Base-by-base conservation (phyloP, 805 yeast genomes). In the Lipomyces mesembrius region DNA sequence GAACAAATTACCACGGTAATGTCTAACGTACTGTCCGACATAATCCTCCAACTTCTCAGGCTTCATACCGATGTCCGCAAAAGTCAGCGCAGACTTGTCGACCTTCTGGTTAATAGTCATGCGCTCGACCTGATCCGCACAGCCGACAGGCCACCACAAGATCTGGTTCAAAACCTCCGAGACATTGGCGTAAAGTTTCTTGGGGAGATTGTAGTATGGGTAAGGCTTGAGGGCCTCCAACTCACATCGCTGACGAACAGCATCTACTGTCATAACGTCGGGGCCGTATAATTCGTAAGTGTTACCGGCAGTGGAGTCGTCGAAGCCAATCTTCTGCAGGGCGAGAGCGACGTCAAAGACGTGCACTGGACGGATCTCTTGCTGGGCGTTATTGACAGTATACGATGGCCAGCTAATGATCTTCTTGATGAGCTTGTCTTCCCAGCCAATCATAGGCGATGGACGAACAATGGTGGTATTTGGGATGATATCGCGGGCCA, bases 381-480 rank as follows among this genome's bases (percentile, higher is more conserved):
- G 89, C 70, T 85, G 83, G 77, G 86, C 84, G 75, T 84, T 83
- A 77, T 89, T 85, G 60, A 90, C 87, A 63, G 90, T 85, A 80
- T 88, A 85, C 78, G 88, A 84, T 73, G 84, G 82, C 74, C 83
- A 77, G 78, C 86, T 66, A 14, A 85, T 90, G 78, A 85, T 71
- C 75, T 83, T 83, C 79, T 86, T 87, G 73, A 91, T 81, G 75
- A 91, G 85, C 68, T 84, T 81, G 77, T 89, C 92, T 76, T 88
- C 89, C 74, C 88, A 82, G 39, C 95, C 95, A 75, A 80, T 91
- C 85, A 90, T 83, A 60, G 90, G 91, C 29, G 89, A 87, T 6
- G 97, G 97, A 78, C 97, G 87, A 37, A 91, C 95, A 74, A 91
- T 90, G 22, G 96, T 91, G 59, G 91, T 83, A 74, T 86, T 89